A percentile compares a stretch with the other conserved stretches of the same genome.
These are phyloP conservation scores for Cetraspora pellucida DNA, from an alignment of 192 early-diverging fungal species.

Conservation along the genomic window DNA sequence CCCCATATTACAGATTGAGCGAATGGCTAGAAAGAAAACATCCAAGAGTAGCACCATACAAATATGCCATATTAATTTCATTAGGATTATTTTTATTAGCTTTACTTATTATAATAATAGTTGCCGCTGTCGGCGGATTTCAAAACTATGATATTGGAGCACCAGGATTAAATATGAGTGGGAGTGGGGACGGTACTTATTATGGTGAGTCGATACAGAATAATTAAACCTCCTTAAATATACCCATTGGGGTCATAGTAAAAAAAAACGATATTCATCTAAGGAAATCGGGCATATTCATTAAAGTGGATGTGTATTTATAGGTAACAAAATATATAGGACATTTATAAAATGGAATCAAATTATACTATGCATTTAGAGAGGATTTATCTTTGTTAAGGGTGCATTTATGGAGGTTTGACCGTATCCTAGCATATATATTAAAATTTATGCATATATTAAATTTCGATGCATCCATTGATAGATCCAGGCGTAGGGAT, in stretches of 20 bases:
- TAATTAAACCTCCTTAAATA: too few species aligned
- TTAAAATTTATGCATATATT: too few species aligned
- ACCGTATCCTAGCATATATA: too few species aligned
- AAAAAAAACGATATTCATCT: too few species aligned
- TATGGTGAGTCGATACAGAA: conserved; percentile 25
- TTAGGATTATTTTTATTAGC: conserved; percentile 20
- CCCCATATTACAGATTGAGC: background rate
- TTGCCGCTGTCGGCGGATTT: conserved; percentile 20
- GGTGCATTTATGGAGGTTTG: too few species aligned
- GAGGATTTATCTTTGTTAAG: too few species aligned
- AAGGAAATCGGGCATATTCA: too few species aligned
- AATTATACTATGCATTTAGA: background rate
- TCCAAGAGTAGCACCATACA: conserved; percentile 4
- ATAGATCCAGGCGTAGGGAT: conserved; percentile 27
- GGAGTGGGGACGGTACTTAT: conserved; percentile 31
- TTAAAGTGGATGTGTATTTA: background rate
- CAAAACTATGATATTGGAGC: background rate
- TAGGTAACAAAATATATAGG: background rate
- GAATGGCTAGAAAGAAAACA: conserved; percentile 5
- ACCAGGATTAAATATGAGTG: background rate
- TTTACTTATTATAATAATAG: conserved; percentile 16
- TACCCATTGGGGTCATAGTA: too few species aligned
- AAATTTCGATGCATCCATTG: too few species aligned
- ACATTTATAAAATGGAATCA: too few species aligned
- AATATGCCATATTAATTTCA: background rate